phyloP scores from a whole-genome alignment of 1,284 basidiomycete species.

The Papiliotrema terrestris region DNA sequence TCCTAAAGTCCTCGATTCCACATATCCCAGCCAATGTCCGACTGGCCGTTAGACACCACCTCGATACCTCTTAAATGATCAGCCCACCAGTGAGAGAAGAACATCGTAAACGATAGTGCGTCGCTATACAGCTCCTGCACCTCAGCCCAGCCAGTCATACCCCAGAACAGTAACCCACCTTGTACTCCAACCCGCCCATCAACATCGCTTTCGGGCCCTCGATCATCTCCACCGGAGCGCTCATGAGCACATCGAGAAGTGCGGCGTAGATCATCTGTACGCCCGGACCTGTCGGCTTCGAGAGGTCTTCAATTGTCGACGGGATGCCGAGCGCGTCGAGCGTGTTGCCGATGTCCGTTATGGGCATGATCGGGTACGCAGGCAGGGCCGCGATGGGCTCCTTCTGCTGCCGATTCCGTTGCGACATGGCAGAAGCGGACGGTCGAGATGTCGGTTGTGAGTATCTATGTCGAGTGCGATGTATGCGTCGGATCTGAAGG shows the following conservation, averaged over 20 bases:
- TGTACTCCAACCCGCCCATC: constrained; percentile 49
- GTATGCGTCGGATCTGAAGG: no score
- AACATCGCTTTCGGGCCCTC: constrained; percentile 61
- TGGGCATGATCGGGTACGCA: constrained; percentile 37
- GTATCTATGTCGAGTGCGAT: neutral
- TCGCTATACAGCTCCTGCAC: constrained; percentile 62
- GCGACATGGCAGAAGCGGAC: constrained; percentile 16
- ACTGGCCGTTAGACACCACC: constrained; percentile 40
- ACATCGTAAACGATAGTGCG: constrained; percentile 59
- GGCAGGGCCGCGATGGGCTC: constrained; percentile 12
- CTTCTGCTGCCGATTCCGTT: constrained; percentile 4
- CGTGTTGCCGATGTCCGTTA: constrained; percentile 32
- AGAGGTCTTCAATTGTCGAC: constrained; percentile 65
- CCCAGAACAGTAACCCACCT: constrained; percentile 50
- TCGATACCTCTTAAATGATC: neutral
- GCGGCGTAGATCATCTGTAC: constrained; percentile 54
- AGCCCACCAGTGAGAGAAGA: constrained; percentile 63
- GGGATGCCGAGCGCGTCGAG: constrained; percentile 41
- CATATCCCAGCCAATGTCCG: constrained; percentile 67
- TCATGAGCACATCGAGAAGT: constrained; percentile 67
- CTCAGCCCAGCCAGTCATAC: neutral
- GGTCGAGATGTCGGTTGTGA: neutral
- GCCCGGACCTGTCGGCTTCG: constrained; percentile 62
- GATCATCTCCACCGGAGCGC: constrained; percentile 59
- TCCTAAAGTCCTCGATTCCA: constrained; percentile 70